Percentiles rank a stretch among this genome's conserved stretches.
Evolutionary conservation across 768 basidiomycete genomes (phyloP).

Genomic region (Hirschioporus abietinus): DNA sequence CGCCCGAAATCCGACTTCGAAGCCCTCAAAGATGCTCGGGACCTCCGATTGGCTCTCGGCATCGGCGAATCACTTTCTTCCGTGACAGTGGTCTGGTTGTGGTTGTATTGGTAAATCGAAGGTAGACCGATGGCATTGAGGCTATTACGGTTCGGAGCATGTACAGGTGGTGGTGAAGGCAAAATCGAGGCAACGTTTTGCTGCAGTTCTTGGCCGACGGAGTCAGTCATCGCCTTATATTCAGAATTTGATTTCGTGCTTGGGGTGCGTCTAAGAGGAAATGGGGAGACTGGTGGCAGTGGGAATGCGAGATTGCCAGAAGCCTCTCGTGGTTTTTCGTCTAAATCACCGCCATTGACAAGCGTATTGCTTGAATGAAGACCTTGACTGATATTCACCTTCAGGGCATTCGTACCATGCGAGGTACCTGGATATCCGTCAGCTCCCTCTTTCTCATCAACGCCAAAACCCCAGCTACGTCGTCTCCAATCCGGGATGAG

Average conservation of each 20-base stretch:
- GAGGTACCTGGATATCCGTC: background rate
- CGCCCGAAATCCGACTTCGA: background rate
- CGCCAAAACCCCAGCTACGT: background rate
- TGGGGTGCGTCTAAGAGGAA: background rate
- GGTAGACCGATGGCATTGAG: background rate
- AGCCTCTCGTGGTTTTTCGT: background rate
- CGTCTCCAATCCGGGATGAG: background rate
- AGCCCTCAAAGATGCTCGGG: background rate
- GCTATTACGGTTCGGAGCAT: background rate
- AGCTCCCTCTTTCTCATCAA: constrained; percentile 1
- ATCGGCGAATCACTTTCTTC: background rate
- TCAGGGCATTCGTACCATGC: background rate
- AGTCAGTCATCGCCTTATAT: background rate
- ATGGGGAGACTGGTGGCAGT: background rate
- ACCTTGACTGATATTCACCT: background rate
- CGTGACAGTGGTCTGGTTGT: background rate
- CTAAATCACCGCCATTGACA: background rate
- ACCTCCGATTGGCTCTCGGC: background rate
- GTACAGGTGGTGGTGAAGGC: background rate
- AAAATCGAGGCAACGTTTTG: background rate
- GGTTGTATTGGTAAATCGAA: background rate
- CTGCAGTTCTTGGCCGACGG: background rate
- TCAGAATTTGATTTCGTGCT: background rate
- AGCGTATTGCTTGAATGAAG: background rate
- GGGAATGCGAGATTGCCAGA: background rate